Percentiles rank a stretch among this genome's conserved stretches.
phyloP scores from a whole-genome alignment of 2,329 filamentous ascomycete species.

The Stylonectria norvegica region DNA sequence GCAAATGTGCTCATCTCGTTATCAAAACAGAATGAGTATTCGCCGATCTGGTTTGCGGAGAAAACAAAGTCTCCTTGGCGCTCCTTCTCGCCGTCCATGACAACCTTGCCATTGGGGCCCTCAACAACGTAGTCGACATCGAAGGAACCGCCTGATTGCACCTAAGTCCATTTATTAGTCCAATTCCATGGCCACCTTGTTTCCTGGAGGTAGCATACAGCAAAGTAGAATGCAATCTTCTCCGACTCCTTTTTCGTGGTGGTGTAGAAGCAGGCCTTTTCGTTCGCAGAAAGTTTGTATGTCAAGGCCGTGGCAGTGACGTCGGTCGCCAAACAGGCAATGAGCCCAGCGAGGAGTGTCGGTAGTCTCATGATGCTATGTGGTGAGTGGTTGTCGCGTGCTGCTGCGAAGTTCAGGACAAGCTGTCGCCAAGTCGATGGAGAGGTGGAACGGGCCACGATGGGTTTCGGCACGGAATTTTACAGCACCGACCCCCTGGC shows the following conservation, averaged over 20 bases:
- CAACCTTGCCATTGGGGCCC: slow-evolving; percentile 74
- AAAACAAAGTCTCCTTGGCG: slow-evolving; percentile 98
- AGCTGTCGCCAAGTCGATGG: slow-evolving; percentile 27
- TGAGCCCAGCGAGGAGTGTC: slow-evolving; percentile 60
- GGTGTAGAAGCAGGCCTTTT: slow-evolving; percentile 94
- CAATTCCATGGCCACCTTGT: background rate
- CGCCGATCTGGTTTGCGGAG: slow-evolving; percentile 80
- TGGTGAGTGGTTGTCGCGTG: slow-evolving; percentile 28
- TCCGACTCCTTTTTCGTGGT: slow-evolving; percentile 71
- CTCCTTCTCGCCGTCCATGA: slow-evolving; percentile 85
- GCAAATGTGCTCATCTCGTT: slow-evolving; percentile 98
- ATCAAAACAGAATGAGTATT: slow-evolving; percentile 97
- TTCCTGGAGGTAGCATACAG: slow-evolving; percentile 55
- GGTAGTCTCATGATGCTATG: slow-evolving; percentile 59
- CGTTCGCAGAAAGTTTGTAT: slow-evolving; percentile 84
- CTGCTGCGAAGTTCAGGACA: slow-evolving; percentile 26
- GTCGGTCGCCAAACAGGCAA: slow-evolving; percentile 67
- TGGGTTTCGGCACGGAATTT: slow-evolving; percentile 29
- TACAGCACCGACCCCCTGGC: slow-evolving; percentile 20
- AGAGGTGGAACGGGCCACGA: slow-evolving; percentile 26
- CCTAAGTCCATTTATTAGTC: slow-evolving; percentile 49
- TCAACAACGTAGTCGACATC: slow-evolving; percentile 91
- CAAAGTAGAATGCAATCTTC: slow-evolving; percentile 98
- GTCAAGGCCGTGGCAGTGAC: slow-evolving; percentile 88
- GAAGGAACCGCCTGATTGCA: slow-evolving; percentile 97